Percentiles rank a stretch among this genome's conserved stretches.
phyloP scores from a whole-genome alignment of 768 basidiomycete species.

The Boletus rubropictus region DNA sequence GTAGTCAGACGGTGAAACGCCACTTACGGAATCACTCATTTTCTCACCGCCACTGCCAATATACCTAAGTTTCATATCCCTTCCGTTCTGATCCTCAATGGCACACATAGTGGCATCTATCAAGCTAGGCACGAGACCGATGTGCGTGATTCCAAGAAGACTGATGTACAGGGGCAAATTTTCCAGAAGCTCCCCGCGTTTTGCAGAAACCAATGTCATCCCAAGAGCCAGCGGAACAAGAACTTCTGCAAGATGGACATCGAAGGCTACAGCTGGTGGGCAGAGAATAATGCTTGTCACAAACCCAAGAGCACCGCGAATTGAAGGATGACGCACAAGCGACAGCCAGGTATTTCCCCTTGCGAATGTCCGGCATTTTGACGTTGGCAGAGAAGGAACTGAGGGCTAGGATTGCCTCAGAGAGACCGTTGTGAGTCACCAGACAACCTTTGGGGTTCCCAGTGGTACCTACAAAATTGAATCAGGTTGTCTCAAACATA shows the following conservation, averaged over 20 bases:
- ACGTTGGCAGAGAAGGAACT: conserved; percentile 21
- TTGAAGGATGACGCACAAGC: conserved; percentile 34
- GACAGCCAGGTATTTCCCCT: conserved; percentile 35
- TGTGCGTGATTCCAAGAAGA: conserved; percentile 41
- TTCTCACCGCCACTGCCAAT: conserved; percentile 50
- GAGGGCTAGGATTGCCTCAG: conserved; percentile 29
- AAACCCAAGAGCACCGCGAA: not conserved
- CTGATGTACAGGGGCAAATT: conserved; percentile 38
- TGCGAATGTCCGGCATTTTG: conserved; percentile 21
- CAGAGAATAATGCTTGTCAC: not conserved
- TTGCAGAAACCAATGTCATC: conserved; percentile 41
- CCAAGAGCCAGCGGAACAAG: conserved; percentile 38
- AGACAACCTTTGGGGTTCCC: conserved; percentile 50
- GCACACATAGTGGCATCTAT: conserved; percentile 43
- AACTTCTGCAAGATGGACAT: conserved; percentile 45
- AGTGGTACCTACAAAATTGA: conserved; percentile 35
- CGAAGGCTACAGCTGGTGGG: conserved; percentile 44
- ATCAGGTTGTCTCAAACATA: conserved; percentile 9
- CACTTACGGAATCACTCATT: conserved; percentile 43
- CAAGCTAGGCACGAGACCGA: conserved; percentile 48
- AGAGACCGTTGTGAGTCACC: conserved; percentile 33
- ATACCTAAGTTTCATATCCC: conserved; percentile 34
- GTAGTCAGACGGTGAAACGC: not conserved
- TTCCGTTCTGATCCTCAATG: conserved; percentile 27
- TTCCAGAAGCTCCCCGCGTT: conserved; percentile 35